Evolutionary conservation across 139 green algal species (phyloP), one percentile per base, ranked within the genome.

Genomic region (Tetradesmus lagerheimii): DNA sequence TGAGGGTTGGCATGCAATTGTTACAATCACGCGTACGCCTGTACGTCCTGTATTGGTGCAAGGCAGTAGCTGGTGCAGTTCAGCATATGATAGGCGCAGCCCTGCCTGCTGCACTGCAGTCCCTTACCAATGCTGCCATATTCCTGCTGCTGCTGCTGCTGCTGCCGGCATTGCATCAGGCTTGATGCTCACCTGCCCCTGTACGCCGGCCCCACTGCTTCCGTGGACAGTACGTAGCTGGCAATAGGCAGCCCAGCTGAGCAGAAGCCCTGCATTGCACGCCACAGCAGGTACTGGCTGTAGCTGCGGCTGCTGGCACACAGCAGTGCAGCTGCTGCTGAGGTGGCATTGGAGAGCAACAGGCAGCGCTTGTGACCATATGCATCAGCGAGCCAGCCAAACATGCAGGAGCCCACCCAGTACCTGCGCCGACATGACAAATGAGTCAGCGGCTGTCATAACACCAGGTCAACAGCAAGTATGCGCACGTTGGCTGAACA

Each of bases 171-270:
- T 62, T 62, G 47, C 38, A 31, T n/a, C 23, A 5, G 4, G 12
- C 31, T 5, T 31, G 57, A 1, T 8, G n/a, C 57, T 18, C 57
- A 71, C 57, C 57, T 50, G 86, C 86, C 86, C n/a, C 86, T 41
- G 23, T 23, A 50, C 3, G 74, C 25, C 15, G 86, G 75, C n/a
- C 86, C 86, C 16, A 90, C 86, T 34, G 86, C 39, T 47, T 90
- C 86, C 39, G 86, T 90, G 12, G 86, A 39, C 86, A 85, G 78
- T 9, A 90, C 71, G 31, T 90, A 90, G 1, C 64, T 27, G 27
- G 43, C 86, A 18, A 90, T 62, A 5, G 86, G 86, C 39, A 90
- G 75, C 38, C 86, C 86, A 45, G 86, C 62, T 5, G 74, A 81
- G 43, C 71, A 81, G 47, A 62, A 84, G 34, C 86, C 86, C 23